Conservation (phyloP, 306 rosid genomes). For the Purshia tridentata region DNA sequence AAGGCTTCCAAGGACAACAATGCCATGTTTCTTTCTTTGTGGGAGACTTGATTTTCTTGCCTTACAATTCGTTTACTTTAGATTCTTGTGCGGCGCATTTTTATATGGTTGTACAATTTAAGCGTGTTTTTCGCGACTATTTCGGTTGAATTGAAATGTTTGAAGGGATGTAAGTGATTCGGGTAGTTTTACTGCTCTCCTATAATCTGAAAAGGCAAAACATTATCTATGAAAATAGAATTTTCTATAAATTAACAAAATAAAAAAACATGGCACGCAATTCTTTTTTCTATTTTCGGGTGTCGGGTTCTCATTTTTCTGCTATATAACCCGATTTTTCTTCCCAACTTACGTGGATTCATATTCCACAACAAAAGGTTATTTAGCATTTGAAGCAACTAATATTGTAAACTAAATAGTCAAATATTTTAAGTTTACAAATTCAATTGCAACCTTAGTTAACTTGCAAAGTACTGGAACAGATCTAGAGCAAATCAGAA, state of each 20-base stretch:
- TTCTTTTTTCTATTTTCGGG: too few species aligned
- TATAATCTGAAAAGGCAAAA: background rate
- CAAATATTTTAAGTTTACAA: too few species aligned
- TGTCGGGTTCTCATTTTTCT: too few species aligned
- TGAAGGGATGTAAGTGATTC: constrained; percentile 23
- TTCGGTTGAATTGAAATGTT: constrained; percentile 12
- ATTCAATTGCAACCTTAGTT: too few species aligned
- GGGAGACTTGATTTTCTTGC: background rate
- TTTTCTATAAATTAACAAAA: background rate
- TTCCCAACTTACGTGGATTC: too few species aligned
- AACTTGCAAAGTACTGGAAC: too few species aligned
- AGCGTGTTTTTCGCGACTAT: constrained; percentile 3
- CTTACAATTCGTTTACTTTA: background rate
- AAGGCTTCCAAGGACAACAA: constrained; percentile 33
- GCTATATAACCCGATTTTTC: too few species aligned
- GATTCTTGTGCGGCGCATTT: background rate
- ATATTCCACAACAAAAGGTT: too few species aligned
- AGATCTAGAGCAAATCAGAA: too few species aligned
- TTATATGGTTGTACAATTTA: constrained; percentile 15
- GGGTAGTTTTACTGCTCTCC: constrained; percentile 22
- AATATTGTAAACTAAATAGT: too few species aligned
- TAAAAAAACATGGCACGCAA: background rate
- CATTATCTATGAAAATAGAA: background rate
- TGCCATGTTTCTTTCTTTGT: constrained; percentile 9
- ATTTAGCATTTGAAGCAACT: too few species aligned